These are phyloP conservation scores for Rutstroemia sydowiana DNA, from an alignment of 2,329 filamentous ascomycete genomes.

Conservation along the genomic window DNA sequence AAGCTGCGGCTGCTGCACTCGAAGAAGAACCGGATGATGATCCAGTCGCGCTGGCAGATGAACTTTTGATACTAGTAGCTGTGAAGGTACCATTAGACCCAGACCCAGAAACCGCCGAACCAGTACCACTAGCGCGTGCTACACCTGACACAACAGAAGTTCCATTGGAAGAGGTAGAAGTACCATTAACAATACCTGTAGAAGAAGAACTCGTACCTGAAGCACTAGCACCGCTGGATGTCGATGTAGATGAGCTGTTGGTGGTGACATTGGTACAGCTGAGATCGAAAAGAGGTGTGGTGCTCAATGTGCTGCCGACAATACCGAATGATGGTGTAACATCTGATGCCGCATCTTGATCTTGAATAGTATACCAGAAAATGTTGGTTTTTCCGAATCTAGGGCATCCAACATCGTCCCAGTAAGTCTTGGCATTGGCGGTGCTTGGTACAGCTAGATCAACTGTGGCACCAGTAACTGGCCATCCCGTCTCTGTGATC, in stretches of 20 bases:
- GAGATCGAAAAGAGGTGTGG: slow-evolving; percentile 55
- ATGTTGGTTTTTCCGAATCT: slow-evolving; percentile 57
- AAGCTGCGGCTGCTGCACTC: too few species aligned
- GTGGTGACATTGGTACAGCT: slow-evolving; percentile 40
- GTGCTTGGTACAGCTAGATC: slow-evolving; percentile 55
- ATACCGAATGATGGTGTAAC: slow-evolving; percentile 67
- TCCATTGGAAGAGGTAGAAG: background rate
- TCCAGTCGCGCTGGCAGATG: slow-evolving; percentile 2
- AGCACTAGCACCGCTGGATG: slow-evolving; percentile 9
- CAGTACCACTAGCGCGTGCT: slow-evolving; percentile 3
- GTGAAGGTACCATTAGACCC: slow-evolving; percentile 8
- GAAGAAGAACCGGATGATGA: slow-evolving; percentile 10
- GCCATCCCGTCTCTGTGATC: slow-evolving; percentile 88
- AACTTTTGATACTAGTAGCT: background rate
- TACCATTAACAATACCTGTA: slow-evolving; percentile 12
- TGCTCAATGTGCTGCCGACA: slow-evolving; percentile 46
- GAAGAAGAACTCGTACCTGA: slow-evolving; percentile 20
- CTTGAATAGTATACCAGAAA: slow-evolving; percentile 74
- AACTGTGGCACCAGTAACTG: slow-evolving; percentile 58
- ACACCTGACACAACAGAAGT: slow-evolving; percentile 7
- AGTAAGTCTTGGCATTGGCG: slow-evolving; percentile 71
- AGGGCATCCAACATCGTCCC: slow-evolving; percentile 69
- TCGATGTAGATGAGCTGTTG: slow-evolving; percentile 12
- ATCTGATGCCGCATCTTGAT: slow-evolving; percentile 47
- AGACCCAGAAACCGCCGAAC: slow-evolving; percentile 1